Percentiles rank a stretch among this genome's conserved stretches.
Evolutionary conservation across 2,329 filamentous ascomycete genomes (phyloP).

Genomic region (Talaromyces sp.): DNA sequence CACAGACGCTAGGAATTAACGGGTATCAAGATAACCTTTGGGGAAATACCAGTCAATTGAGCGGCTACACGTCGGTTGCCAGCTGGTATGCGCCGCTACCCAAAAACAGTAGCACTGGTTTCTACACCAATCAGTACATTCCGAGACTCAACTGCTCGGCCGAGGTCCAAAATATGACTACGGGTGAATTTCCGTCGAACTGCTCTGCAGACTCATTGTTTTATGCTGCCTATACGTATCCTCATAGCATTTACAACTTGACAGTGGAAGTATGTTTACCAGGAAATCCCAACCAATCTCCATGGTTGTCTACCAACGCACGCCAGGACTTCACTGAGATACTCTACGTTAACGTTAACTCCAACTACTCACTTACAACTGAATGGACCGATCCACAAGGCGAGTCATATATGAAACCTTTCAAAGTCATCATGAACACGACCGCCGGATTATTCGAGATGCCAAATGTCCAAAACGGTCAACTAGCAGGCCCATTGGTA

Average conservation of each 20-base stretch:
- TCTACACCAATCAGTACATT: constrained; percentile 26
- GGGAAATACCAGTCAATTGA: constrained; percentile 1
- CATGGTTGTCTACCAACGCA: constrained; percentile 25
- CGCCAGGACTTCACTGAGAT: constrained; percentile 31
- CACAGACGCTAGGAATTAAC: not conserved
- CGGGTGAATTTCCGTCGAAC: constrained; percentile 21
- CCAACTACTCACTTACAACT: not conserved
- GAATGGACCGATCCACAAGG: not conserved
- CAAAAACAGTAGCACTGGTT: constrained; percentile 25
- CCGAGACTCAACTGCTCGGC: constrained; percentile 30
- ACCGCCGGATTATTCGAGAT: constrained; percentile 34
- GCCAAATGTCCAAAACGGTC: constrained; percentile 29
- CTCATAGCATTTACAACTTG: not conserved
- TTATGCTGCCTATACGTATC: constrained; percentile 21
- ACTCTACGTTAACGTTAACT: constrained; percentile 27
- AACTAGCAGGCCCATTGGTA: constrained; percentile 18
- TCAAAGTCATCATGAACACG: constrained; percentile 26
- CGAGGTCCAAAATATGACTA: constrained; percentile 19
- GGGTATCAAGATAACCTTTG: constrained; percentile 6
- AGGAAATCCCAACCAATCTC: constrained; percentile 21
- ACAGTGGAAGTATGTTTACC: constrained; percentile 29
- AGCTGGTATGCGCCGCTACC: constrained; percentile 22
- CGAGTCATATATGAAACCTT: constrained; percentile 5
- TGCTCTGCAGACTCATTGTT: constrained; percentile 23
- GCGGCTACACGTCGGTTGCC: not conserved